Base-by-base conservation (phyloP, 2,329 filamentous ascomycete genomes). In the Neocucurbitaria cava region DNA sequence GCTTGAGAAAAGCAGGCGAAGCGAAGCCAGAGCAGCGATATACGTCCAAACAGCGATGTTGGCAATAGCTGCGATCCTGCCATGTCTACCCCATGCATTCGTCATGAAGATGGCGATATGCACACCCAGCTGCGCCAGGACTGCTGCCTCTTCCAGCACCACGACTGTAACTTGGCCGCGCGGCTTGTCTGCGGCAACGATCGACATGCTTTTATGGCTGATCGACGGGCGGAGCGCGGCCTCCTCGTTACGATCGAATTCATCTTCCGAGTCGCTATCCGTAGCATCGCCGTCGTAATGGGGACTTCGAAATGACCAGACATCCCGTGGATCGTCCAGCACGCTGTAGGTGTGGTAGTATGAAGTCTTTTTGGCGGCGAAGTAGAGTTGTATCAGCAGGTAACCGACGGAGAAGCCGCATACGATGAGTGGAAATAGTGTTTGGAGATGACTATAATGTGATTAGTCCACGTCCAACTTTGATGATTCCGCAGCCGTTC, bases 21-120 rank as follows among this genome's bases (percentile, higher is more conserved):
- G 78, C 18, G 87, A 85, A 13, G 88, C 88, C 54, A 99, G 83
- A 15, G 87, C 77, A 24, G 94, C 81, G 35, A 93, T 85, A 72
- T 98, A 99, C 47, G 85, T 76, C 94, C 95, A 98, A 26, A 86
- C 86, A 10, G 86, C 76, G 30, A 96, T 79, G 45, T 88, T 88
- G 3, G 87, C 85, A 45, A 89, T 80, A 9, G 87, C 85, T 21
- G 87, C 86, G 51, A 86, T 69, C 17, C 77, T 82, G 46, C 85
- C 86, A 56, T 83, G 81, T 17, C 77, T 77, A 20, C 84, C 85
- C 78, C 85, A 90, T 38, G 83, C 80, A 31, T 83, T 78, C 1
- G 85, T 84, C 1, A 85, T 76, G 49, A 95, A 80, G 8, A 87
- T 85, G 9, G 86, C 77, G 17, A 88, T 76, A 65, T 92, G 92